Percentiles rank a stretch among this genome's conserved stretches.
Evolutionary conservation across 106 monocot genomes (phyloP).

Genomic region (Ottelia alismoides): DNA sequence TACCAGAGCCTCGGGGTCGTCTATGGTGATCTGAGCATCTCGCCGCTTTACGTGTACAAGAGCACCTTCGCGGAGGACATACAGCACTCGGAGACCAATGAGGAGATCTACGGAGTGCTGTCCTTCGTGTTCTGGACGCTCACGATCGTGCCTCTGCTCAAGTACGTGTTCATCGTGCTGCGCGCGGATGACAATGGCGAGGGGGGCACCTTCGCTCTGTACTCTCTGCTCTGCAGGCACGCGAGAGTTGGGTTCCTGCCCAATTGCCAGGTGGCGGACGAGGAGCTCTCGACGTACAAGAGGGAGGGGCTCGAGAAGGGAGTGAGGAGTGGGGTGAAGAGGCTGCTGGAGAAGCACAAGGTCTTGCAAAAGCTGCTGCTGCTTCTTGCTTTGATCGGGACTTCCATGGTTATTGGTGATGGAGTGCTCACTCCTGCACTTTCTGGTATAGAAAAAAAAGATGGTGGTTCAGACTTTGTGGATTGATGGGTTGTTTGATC

Average conservation of each 20-base stretch:
- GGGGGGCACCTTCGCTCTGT: conserved; percentile 86
- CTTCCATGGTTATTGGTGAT: conserved; percentile 90
- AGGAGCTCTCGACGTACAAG: conserved; percentile 52
- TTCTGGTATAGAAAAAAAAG: conserved; percentile 32
- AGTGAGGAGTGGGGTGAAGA: neutral
- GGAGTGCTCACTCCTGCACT: conserved; percentile 80
- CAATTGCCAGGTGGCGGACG: conserved; percentile 47
- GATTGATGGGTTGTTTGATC: neutral
- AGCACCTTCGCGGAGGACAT: conserved; percentile 82
- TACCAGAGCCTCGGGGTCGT: conserved; percentile 89
- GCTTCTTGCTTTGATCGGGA: conserved; percentile 60
- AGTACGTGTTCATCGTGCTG: conserved; percentile 81
- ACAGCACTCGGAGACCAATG: conserved; percentile 69
- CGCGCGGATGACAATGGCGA: conserved; percentile 80
- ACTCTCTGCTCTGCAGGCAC: conserved; percentile 67
- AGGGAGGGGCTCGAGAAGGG: conserved; percentile 16
- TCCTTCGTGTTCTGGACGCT: conserved; percentile 93
- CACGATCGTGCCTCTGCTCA: conserved; percentile 63
- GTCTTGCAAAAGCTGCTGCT: conserved; percentile 50
- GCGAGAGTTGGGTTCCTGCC: conserved; percentile 64
- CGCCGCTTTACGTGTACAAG: conserved; percentile 82
- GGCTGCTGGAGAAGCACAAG: conserved; percentile 41
- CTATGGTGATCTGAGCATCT: conserved; percentile 73
- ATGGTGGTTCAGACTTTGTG: neutral
- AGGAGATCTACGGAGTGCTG: conserved; percentile 80